These are phyloP conservation scores for Apocynum venetum DNA, from an alignment of 257 asterid genomes.

Conservation along the genomic window DNA sequence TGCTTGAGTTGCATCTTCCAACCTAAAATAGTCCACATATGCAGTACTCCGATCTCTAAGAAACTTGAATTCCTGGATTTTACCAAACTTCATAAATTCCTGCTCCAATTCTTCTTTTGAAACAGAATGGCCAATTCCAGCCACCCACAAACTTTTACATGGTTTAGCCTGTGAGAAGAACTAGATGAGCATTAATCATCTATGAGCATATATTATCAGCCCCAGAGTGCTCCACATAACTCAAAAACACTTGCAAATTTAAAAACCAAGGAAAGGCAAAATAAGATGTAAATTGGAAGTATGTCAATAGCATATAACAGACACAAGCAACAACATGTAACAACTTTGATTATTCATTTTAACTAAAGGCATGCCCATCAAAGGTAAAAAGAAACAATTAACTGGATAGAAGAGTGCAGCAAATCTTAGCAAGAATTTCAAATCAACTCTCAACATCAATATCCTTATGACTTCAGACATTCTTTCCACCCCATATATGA, in stretches of 20 bases:
- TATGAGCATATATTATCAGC: not conserved
- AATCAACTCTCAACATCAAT: not conserved
- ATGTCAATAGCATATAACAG: not conserved
- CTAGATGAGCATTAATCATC: slow-evolving; percentile 2
- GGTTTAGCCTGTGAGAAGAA: slow-evolving; percentile 79
- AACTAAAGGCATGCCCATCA: not conserved
- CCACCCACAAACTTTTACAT: slow-evolving; percentile 92
- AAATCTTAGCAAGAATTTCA: not conserved
- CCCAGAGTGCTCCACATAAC: not conserved
- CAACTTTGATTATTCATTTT: not conserved
- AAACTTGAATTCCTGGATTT: slow-evolving; percentile 78
- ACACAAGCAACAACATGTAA: not conserved
- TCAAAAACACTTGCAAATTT: not conserved
- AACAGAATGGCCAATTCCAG: slow-evolving; percentile 75
- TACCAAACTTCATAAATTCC: slow-evolving; percentile 73
- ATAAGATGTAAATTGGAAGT: not conserved
- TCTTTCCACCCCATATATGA: not conserved
- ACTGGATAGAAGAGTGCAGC: not conserved
- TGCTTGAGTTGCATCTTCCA: slow-evolving; percentile 89
- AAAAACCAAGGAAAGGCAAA: not conserved
- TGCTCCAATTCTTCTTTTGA: slow-evolving; percentile 81
- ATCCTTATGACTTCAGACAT: not conserved
- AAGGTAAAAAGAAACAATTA: not conserved
- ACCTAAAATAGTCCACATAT: slow-evolving; percentile 58
- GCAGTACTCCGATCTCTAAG: slow-evolving; percentile 82